Evolutionary conservation across 805 yeast species (phyloP).

Genomic region (Barnettozyma pratensis): DNA sequence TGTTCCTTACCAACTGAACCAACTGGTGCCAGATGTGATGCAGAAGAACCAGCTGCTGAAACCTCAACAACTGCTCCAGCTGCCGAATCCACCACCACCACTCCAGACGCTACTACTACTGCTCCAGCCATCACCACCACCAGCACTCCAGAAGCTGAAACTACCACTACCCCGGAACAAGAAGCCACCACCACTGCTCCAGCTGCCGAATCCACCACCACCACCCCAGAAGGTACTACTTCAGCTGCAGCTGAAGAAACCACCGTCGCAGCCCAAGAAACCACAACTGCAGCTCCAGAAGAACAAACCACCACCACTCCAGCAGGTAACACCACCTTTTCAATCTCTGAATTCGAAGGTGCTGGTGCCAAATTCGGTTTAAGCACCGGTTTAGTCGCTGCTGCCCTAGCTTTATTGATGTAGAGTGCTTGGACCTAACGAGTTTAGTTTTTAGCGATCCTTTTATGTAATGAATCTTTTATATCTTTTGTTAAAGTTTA

Average conservation of each 20-base stretch:
- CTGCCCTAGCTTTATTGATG: constrained; percentile 5
- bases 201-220: neutral
- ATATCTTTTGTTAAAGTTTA: neutral
- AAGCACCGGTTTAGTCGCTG: constrained; percentile 2
- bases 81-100: neutral
- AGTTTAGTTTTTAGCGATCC: no score
- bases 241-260: neutral
- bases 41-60: neutral
- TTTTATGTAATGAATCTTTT: no score
- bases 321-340: neutral
- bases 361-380: neutral
- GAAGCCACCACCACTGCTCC: neutral
- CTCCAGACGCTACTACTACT: neutral
- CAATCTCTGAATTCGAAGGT: neutral
- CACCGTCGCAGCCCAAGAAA: neutral
- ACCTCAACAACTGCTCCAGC: neutral
- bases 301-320: neutral
- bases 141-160: neutral
- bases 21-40: constrained; percentile 5
- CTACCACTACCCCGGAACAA: neutral
- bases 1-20: constrained; percentile 8
- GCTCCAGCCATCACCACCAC: neutral
- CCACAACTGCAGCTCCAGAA: neutral
- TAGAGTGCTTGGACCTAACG: neutral
- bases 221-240: neutral